Conservation (phyloP, 805 yeast genomes). For the Kluyveromyces wickerhamii region DNA sequence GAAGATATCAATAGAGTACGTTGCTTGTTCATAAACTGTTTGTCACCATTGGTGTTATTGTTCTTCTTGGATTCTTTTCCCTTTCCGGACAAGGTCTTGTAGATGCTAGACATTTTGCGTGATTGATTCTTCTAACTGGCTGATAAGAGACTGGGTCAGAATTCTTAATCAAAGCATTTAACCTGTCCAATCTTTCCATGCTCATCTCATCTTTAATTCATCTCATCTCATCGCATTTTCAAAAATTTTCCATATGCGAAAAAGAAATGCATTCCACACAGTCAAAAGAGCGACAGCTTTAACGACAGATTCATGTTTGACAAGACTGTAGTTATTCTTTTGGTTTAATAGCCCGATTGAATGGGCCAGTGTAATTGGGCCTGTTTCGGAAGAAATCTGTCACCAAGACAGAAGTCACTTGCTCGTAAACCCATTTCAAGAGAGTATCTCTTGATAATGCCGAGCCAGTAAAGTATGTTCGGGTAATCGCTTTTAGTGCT, state of each 20-base stretch:
- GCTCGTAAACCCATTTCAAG: no score
- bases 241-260: conserved; percentile 9
- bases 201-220: conserved; percentile 9
- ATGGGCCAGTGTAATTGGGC: no score
- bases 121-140: no score
- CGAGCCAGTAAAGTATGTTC: no score
- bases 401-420: no score
- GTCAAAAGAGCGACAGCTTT: not conserved
- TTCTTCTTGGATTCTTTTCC: conserved; percentile 22
- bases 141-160: not conserved
- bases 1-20: conserved; percentile 84
- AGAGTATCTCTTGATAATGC: no score
- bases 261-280: conserved; percentile 3
- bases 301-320: not conserved
- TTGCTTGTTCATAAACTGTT: conserved; percentile 72
- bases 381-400: no score
- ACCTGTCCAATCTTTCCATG: no score
- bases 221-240: conserved; percentile 9
- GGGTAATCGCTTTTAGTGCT: no score
- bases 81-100: conserved; percentile 55
- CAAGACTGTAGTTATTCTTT: no score
- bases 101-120: conserved; percentile 63
- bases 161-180: no score
- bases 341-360: no score
- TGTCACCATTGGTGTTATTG: conserved; percentile 29